Percentiles rank a stretch among this genome's conserved stretches.
phyloP scores from a whole-genome alignment of 2,329 filamentous ascomycete genomes.

The Paecilomyces niveus region DNA sequence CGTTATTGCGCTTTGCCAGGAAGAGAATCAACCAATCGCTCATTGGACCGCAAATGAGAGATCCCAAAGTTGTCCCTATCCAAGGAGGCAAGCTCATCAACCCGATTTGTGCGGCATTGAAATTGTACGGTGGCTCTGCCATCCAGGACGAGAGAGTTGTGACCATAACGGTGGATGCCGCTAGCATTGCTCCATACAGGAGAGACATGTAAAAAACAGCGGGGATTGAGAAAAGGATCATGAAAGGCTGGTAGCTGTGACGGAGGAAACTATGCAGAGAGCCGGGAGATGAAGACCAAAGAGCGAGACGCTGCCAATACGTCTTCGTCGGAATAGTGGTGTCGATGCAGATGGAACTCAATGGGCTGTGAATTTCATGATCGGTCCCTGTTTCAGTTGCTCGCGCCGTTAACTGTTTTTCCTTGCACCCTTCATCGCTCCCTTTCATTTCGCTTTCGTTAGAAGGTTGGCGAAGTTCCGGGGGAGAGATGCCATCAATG shows the following conservation, averaged over 20 bases:
- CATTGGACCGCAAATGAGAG: conserved; percentile 25
- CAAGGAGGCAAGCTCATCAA: conserved; percentile 35
- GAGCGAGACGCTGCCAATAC: conserved; percentile 36
- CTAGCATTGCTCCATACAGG: conserved; percentile 31
- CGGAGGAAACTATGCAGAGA: conserved; percentile 10
- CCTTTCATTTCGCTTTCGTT: not conserved
- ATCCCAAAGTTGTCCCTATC: conserved; percentile 31
- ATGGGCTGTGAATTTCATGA: not conserved
- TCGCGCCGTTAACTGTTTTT: not conserved
- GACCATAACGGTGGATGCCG: conserved; percentile 32
- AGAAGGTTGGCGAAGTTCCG: not conserved
- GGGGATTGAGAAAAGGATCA: conserved; percentile 42
- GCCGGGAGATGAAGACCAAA: conserved; percentile 14
- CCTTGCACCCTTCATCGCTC: not conserved
- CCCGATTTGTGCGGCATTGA: conserved; percentile 29
- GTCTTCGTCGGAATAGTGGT: conserved; percentile 31
- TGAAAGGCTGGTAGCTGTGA: conserved; percentile 22
- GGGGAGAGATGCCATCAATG: conserved; percentile 6
- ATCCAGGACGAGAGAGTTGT: conserved; percentile 31
- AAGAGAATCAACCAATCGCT: conserved; percentile 31
- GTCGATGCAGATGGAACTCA: not conserved
- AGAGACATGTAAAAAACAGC: conserved; percentile 35
- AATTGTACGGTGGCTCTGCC: conserved; percentile 34
- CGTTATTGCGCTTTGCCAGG: conserved; percentile 29
- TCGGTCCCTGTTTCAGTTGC: not conserved